These are phyloP conservation scores for Benincasa hispida DNA, from an alignment of 306 rosid genomes.

Conservation along the genomic window DNA sequence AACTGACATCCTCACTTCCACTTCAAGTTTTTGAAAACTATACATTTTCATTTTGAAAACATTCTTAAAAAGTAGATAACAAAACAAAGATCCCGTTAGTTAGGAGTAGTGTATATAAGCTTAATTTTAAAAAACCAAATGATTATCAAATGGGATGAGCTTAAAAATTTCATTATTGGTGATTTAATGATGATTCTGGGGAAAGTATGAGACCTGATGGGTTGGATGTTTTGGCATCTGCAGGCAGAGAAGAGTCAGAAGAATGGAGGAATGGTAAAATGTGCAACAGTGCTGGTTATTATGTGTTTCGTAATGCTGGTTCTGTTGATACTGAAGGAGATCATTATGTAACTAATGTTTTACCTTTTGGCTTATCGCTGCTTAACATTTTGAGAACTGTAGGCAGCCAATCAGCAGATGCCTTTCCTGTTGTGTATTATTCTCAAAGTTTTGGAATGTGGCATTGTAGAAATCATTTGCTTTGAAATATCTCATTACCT, in stretches of 20 bases:
- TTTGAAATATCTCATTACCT: background rate
- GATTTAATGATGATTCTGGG: background rate
- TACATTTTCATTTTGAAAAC: background rate
- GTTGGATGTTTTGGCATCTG: background rate
- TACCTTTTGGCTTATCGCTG: background rate
- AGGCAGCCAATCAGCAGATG: background rate
- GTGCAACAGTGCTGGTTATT: conserved; percentile 63
- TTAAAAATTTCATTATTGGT: background rate
- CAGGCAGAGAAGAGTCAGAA: conserved; percentile 81
- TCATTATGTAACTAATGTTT: conserved; percentile 22
- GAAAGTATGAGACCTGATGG: background rate
- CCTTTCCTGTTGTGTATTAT: background rate
- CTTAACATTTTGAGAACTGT: background rate
- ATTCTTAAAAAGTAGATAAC: background rate
- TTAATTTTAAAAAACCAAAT: background rate
- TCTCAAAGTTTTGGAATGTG: background rate
- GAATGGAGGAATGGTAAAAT: conserved; percentile 65
- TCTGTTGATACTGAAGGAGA: conserved; percentile 55
- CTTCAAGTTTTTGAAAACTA: too few relatives aligned
- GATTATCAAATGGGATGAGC: background rate
- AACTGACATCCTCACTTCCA: too few relatives aligned
- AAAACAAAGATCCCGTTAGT: background rate
- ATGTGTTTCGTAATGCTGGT: conserved; percentile 68
- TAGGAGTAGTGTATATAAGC: background rate
- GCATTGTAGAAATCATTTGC: background rate